A percentile compares a stretch with the other conserved stretches of the same genome.
phyloP scores from a whole-genome alignment of 768 basidiomycete genomes.

The Candolleomyces efflorescens region DNA sequence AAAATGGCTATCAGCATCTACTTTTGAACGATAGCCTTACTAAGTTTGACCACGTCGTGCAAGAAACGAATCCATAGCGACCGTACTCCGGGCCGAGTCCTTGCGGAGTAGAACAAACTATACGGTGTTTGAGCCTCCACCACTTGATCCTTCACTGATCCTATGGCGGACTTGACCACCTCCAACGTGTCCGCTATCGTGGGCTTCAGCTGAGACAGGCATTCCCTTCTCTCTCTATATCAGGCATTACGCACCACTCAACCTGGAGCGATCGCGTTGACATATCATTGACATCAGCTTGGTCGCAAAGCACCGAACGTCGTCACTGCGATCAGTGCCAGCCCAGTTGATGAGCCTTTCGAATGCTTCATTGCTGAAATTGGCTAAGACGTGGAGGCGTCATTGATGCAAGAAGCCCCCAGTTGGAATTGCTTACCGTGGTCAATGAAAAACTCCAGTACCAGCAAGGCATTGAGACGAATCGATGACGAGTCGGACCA shows the following conservation, averaged over 20 bases:
- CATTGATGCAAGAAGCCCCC: too few relatives aligned
- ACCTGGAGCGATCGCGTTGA: not conserved
- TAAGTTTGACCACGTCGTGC: too few relatives aligned
- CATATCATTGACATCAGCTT: not conserved
- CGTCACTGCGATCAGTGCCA: not conserved
- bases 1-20: too few relatives aligned
- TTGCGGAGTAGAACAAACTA: too few relatives aligned
- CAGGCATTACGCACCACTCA: not conserved
- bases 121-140: not conserved
- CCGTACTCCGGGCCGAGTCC: too few relatives aligned
- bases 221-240: too few relatives aligned
- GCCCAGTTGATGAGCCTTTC: not conserved
- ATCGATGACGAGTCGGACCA: too few relatives aligned
- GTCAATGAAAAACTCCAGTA: not conserved
- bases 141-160: not conserved
- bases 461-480: not conserved
- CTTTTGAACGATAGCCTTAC: too few relatives aligned
- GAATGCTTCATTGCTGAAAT: not conserved
- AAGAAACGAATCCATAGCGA: too few relatives aligned
- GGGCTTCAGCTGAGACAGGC: not conserved
- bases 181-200: not conserved
- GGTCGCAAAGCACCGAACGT: not conserved
- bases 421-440: not conserved
- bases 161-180: not conserved
- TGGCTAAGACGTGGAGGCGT: too few relatives aligned